These are phyloP conservation scores for Microthlaspi erraticum DNA, from an alignment of 345 rosid species.

Conservation along the genomic window DNA sequence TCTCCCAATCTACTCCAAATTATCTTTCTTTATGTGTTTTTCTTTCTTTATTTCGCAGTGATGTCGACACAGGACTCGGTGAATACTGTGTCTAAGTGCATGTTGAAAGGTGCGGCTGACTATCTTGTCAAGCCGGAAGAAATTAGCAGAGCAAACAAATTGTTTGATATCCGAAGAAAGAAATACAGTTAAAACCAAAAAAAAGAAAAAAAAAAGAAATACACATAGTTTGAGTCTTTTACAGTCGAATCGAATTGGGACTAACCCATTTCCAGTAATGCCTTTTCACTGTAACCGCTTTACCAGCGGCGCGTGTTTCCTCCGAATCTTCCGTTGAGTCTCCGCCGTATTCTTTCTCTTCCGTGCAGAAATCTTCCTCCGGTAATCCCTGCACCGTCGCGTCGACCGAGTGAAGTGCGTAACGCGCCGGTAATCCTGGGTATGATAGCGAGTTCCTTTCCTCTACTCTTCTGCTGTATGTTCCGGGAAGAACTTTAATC, in stretches of 20 bases:
- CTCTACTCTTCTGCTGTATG: constrained; percentile 64
- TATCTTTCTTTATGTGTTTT: no score
- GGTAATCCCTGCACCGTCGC: constrained; percentile 83
- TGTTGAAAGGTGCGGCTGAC: constrained; percentile 93
- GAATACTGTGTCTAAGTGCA: constrained; percentile 85
- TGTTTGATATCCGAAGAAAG: no score
- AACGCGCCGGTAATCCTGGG: constrained; percentile 85
- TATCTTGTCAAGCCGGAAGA: constrained; percentile 98
- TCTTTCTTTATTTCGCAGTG: constrained; percentile 63
- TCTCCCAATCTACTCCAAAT: no score
- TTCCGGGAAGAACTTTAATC: constrained; percentile 57
- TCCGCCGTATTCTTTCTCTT: constrained; percentile 61
- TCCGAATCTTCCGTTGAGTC: constrained; percentile 43
- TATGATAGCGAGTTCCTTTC: constrained; percentile 75
- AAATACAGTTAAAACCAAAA: no score
- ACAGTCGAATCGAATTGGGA: constrained; percentile 54
- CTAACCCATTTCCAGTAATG: constrained; percentile 96
- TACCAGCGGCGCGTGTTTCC: constrained; percentile 48
- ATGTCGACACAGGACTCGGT: constrained; percentile 90
- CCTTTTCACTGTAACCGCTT: constrained; percentile 71
- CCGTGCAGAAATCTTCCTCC: constrained; percentile 79
- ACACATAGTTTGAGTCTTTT: not conserved
- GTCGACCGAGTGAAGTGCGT: constrained; percentile 70
- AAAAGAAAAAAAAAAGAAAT: no score
- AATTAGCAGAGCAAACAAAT: no score